Evolutionary conservation across 192 early-diverging fungal species (phyloP), one percentile per base, ranked within the genome.

Genomic region (Jimgerdemannia flammicorona): DNA sequence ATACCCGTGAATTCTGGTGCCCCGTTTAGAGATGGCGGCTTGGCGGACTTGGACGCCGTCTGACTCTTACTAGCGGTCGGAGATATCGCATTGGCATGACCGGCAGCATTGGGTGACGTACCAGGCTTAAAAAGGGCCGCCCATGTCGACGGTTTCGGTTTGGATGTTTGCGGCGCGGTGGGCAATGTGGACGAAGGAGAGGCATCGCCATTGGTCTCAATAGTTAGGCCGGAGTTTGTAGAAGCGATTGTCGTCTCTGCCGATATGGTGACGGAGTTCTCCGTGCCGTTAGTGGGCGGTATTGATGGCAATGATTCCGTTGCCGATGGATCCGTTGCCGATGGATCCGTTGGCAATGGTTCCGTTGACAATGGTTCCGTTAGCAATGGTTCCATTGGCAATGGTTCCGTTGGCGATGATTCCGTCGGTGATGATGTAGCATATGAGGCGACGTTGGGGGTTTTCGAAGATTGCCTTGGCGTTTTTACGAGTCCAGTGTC

Each of bases 61-160:
- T 59, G 49, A 59, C 49, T 59, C 67, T 72, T 41, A 63, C 8
- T 11, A 39, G 44, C 67, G 54, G 44, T 41, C 4, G 11, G 49
- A 59, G 65, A 14, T 42, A 40, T 68, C 71, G 66, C 3, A 70
- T 65, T 8, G 68, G 66, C 4, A 59, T 17, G 42, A 42, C 59
- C 49, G 71, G 59, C 41, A 20, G 7, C 8, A 6, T 20, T 49
- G 67, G 49, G 8, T 59, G 49, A 59, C 14, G 8, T 14, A 14
- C 79, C 76, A 64, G 78, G 19, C 43, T 67, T 72, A 19, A 86
- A 20, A 69, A 88, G 77, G 29, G 77, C 74, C 20, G 85, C 85
- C 85, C 87, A 87, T 41, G 79, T 83, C 14, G 77, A 10, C 14
- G 69, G 72, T 73, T 79, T 84, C 43, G 72, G 69, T 63, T 86